Evolutionary conservation across 768 basidiomycete species (phyloP).

Genomic region (Macrolepiota dolichaula): DNA sequence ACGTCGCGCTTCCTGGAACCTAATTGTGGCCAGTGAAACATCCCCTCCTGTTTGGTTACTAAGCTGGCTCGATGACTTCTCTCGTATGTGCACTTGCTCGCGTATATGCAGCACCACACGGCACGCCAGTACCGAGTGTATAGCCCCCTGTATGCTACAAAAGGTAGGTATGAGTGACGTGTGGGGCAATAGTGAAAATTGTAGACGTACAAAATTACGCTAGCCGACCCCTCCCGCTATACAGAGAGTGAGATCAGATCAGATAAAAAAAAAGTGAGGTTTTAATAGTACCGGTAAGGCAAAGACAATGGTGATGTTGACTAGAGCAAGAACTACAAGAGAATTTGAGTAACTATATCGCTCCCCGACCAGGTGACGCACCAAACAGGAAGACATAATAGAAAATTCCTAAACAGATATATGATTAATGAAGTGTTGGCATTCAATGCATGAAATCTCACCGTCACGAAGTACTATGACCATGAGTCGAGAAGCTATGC

Average conservation of each 20-base stretch:
- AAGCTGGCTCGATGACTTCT: no score
- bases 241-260: background rate
- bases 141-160: background rate
- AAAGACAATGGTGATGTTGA: background rate
- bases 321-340: background rate
- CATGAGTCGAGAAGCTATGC: background rate
- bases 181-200: background rate
- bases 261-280: background rate
- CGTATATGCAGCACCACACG: background rate
- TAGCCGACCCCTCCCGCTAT: background rate
- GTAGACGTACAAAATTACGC: background rate
- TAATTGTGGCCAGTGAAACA: no score
- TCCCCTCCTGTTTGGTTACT: no score
- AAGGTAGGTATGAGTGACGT: background rate
- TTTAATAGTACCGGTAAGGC: background rate
- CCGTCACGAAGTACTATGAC: background rate
- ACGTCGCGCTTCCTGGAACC: no score
- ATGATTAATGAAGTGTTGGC: background rate
- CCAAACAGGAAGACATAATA: background rate
- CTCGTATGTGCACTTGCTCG: background rate
- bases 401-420: background rate
- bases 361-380: background rate
- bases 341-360: background rate
- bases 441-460: background rate
- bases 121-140: background rate